phyloP scores from a whole-genome alignment of 2,329 filamentous ascomycete genomes.

The Xylariaceae sp. region DNA sequence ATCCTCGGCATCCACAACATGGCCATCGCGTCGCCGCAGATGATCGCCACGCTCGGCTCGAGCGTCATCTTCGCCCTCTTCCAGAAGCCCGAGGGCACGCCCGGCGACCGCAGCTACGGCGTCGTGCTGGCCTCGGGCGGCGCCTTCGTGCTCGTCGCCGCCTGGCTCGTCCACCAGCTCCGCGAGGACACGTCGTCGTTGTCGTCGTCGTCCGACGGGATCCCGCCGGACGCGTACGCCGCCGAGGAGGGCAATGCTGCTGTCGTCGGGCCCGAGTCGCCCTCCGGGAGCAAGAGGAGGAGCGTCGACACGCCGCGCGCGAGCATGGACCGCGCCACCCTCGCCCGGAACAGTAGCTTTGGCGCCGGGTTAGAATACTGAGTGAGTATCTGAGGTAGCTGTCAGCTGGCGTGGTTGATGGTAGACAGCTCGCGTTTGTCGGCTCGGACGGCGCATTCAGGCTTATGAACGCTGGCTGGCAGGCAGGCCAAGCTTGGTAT shows the following conservation, averaged over 20 bases:
- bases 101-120: conserved; percentile 79
- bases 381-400: too few species aligned
- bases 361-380: conserved; percentile 39
- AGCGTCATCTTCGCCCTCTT: conserved; percentile 76
- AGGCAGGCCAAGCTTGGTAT: too few species aligned
- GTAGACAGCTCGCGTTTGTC: too few species aligned
- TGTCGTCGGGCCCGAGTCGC: conserved; percentile 18
- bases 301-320: conserved; percentile 36
- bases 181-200: conserved; percentile 51
- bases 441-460: too few species aligned
- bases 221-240: conserved; percentile 30
- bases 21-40: conserved; percentile 83
- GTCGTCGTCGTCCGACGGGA: too few species aligned
- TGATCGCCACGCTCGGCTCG: conserved; percentile 78
- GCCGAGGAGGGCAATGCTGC: conserved; percentile 35
- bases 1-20: conserved; percentile 96
- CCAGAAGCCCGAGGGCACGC: conserved; percentile 78
- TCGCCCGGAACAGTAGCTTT: conserved; percentile 43
- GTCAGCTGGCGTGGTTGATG: too few species aligned
- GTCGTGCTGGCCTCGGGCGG: conserved; percentile 84
- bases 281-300: conserved; percentile 28
- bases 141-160: conserved; percentile 67
- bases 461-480: too few species aligned
- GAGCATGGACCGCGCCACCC: conserved; percentile 37
- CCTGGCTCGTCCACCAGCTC: conserved; percentile 62